Evolutionary conservation across 192 early-diverging fungal genomes (phyloP).

Genomic region (Linnemannia elongata): DNA sequence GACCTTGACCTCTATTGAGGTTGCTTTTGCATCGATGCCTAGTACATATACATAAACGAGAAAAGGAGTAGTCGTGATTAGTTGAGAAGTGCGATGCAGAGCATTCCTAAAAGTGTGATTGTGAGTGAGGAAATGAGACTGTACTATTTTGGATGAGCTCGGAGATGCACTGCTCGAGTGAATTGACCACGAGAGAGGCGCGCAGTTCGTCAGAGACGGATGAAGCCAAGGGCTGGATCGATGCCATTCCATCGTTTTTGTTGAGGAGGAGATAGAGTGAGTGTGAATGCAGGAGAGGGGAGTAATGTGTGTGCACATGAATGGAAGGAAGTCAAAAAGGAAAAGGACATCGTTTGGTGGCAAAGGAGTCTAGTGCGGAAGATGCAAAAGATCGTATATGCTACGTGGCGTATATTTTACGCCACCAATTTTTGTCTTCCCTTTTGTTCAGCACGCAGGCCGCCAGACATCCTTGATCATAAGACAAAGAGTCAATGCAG

Average conservation of each 20-base stretch:
- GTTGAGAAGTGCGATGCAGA: too few species aligned
- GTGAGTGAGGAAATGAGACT: neutral
- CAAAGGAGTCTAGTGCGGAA: neutral
- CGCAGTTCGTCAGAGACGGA: slow-evolving; percentile 49
- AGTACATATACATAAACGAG: neutral
- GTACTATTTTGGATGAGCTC: slow-evolving; percentile 77
- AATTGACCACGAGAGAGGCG: slow-evolving; percentile 50
- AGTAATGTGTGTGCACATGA: neutral
- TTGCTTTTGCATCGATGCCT: slow-evolving; percentile 73
- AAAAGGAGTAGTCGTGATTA: neutral
- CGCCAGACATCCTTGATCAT: too few species aligned
- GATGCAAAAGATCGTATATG: neutral
- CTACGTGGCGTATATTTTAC: too few species aligned
- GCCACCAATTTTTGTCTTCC: too few species aligned
- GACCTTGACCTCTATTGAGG: slow-evolving; percentile 61
- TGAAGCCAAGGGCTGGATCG: slow-evolving; percentile 45
- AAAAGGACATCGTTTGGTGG: slow-evolving; percentile 13
- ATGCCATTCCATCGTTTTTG: slow-evolving; percentile 47
- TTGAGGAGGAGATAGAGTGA: neutral
- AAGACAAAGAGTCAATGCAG: too few species aligned
- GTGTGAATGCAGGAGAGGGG: neutral
- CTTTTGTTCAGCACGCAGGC: too few species aligned
- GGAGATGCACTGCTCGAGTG: slow-evolving; percentile 65
- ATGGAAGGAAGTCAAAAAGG: neutral
- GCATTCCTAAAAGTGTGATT: neutral